Evolutionary conservation across 495 filamentous ascomycete genomes (phyloP), one percentile per base, ranked within the genome.

Genomic region (Penicillium robsamsonii): DNA sequence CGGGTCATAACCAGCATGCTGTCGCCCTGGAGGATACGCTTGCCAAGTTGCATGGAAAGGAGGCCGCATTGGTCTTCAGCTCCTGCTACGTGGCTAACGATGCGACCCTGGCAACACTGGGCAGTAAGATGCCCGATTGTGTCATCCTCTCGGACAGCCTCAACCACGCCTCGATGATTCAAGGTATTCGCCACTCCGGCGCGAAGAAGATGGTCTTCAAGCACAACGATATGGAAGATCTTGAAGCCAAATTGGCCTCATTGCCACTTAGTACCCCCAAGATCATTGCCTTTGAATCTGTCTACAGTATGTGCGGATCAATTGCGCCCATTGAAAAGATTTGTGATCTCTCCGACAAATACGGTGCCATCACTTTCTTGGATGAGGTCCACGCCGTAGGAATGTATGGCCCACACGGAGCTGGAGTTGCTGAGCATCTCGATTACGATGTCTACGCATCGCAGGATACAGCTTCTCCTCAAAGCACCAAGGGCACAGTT

Each of bases 131-230:
- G 66, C 95, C 94, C 11, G 85, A 96, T 63, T 98, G 94, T 72
- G 94, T 98, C 22, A 95, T 97, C 55, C 75, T 98, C 7, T 96
- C 91, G 11, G 94, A 98, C 74, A 92, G 87, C 67, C 77, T 96
- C 61, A 98, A 98, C 68, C 94, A 98, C 70, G 94, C 95, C 17
- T 96, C 92, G 20, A 98, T 98, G 94, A 98, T 98, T 62, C 95
- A 97, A 75, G 94, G 94, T 47, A 98, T 98, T 65, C 91, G 95
- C 18, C 94, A 97, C 75, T 97, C 92, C 5, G 90, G 92, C 20
- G 89, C 94, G 17, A 91, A 87, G 75, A 98, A 98, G 78, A 82
- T 98, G 74, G 94, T 98, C 43, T 97, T 98, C 84, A 93, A 94
- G 74, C 94, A 98, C 75, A 98, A 98, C 59, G 94, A 98, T 65